Conservation (phyloP, 2,329 filamentous ascomycete genomes). For the Ophiosphaerella herpotricha region DNA sequence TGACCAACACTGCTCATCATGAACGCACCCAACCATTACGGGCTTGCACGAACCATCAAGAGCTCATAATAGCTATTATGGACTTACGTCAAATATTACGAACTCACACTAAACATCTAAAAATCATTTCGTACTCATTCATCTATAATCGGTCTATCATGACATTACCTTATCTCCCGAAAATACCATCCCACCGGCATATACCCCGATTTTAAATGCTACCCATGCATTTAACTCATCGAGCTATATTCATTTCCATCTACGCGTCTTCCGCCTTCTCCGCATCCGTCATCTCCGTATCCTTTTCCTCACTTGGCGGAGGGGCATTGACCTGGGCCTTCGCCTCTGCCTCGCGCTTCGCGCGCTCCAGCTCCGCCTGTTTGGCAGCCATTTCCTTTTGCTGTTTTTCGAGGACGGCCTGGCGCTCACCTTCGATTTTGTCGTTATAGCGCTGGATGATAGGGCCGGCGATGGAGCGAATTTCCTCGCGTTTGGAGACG, state of each 20-base stretch:
- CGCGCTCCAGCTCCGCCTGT: slow-evolving; percentile 70
- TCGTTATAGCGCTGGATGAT: slow-evolving; percentile 95
- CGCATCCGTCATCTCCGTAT: slow-evolving; percentile 66
- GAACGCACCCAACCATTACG: no score
- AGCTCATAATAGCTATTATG: no score
- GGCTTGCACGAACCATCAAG: no score
- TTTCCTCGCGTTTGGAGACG: slow-evolving; percentile 92
- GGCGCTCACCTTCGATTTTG: slow-evolving; percentile 85
- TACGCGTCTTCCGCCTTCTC: slow-evolving; percentile 44
- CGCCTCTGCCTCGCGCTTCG: slow-evolving; percentile 75
- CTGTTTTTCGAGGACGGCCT: slow-evolving; percentile 68
- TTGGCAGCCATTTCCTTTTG: slow-evolving; percentile 69
- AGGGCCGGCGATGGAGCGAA: slow-evolving; percentile 85
- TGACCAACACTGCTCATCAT: no score
- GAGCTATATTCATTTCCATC: not conserved
- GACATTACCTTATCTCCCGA: slow-evolving; percentile 28
- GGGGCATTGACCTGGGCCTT: slow-evolving; percentile 58
- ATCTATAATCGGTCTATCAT: slow-evolving; percentile 37
- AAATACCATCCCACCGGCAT: no score
- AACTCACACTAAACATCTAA: not conserved
- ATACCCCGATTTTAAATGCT: no score
- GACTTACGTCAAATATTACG: no score
- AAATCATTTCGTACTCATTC: slow-evolving; percentile 17
- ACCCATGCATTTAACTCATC: no score
- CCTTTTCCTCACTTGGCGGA: slow-evolving; percentile 41